Evolutionary conservation across 129 eudicot species (phyloP), one percentile per base, ranked within the genome.

Genomic region (Arctium minus): DNA sequence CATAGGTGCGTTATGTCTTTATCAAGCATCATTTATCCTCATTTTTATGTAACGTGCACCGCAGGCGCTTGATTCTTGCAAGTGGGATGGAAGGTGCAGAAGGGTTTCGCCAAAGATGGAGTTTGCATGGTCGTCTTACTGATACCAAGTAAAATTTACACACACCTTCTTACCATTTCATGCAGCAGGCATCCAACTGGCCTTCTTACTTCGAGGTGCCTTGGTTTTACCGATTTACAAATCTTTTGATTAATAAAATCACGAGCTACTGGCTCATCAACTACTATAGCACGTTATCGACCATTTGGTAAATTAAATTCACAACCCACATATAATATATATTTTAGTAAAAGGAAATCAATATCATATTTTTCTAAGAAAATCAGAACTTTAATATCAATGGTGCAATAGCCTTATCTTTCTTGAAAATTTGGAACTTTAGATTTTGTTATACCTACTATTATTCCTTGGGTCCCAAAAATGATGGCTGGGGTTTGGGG

Each of bases 21-120:
- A 33, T 22, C n/a, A 70, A 83, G 8, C 60, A 69, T 35, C 30
- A 22, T 48, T 39, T 7, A 33, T 39, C 2, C 65, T 83, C 11
- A 29, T 53, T 8, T 50, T 48, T 37, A 37, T 38, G 10, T 64
- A 72, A 73, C 36, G 10, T 86, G 77, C 38, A 33, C 50, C 46
- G 13, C 81, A 96, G 99, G 80, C 97, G 93, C 74, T 89, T 93
- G 90, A 96, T 93, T 83, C 92, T 96, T 86, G 98, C 98, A 29
- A 96, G 96, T 80, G 99, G 98, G 84, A 72, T 91, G 17, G 98
- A 93, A 89, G 99, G 97, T 76, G 90, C 92, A 74, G 97, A 96
- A 62, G 98, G 97, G 68, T 93, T 93, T 87, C 93, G 99, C 39
- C 97, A 93, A 77, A 86, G 99, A 88, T 96, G 99, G 99, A 96